A percentile compares a stretch with the other conserved stretches of the same genome.
phyloP scores from a whole-genome alignment of 1,284 basidiomycete species.

The Irpex sp. region DNA sequence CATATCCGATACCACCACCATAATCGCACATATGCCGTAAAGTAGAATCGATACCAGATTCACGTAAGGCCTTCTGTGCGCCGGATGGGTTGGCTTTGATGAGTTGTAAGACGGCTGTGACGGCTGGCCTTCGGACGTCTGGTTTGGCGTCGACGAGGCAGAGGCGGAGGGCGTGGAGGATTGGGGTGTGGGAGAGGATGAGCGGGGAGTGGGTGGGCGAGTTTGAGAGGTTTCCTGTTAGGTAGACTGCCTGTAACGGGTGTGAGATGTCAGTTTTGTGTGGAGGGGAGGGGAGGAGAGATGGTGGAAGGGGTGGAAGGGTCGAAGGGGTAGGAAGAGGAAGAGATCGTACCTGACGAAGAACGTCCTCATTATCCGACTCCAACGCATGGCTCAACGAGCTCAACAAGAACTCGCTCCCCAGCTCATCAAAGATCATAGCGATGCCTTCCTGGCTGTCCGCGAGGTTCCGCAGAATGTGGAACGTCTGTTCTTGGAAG shows the following conservation, averaged over 20 bases:
- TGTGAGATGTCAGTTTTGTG: no score
- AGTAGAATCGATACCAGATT: conserved; percentile 39
- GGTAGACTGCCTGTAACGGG: no score
- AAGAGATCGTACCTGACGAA: conserved; percentile 38
- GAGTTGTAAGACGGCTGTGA: conserved; percentile 54
- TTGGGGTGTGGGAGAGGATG: conserved; percentile 42
- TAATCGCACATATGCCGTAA: conserved; percentile 49
- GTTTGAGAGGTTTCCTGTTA: conserved; percentile 63
- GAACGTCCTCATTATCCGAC: conserved; percentile 44
- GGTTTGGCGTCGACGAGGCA: conserved; percentile 52
- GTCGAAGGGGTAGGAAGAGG: no score
- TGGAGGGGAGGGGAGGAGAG: no score
- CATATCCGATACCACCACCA: conserved; percentile 28
- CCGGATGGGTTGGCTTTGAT: conserved; percentile 30
- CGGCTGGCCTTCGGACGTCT: conserved; percentile 54
- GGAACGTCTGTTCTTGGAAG: conserved; percentile 63
- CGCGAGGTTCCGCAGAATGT: conserved; percentile 57
- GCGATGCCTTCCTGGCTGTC: conserved; percentile 57
- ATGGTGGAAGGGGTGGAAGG: no score
- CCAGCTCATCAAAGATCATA: conserved; percentile 49
- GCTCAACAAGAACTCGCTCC: conserved; percentile 37
- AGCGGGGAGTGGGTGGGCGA: conserved; percentile 39
- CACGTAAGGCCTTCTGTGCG: conserved; percentile 33
- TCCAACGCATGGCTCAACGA: conserved; percentile 42
- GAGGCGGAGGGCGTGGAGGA: conserved; percentile 47